Evolutionary conservation across 1,139 yeast genomes (phyloP), one percentile per base, ranked within the genome.

Genomic region (Candida sanyaensis): DNA sequence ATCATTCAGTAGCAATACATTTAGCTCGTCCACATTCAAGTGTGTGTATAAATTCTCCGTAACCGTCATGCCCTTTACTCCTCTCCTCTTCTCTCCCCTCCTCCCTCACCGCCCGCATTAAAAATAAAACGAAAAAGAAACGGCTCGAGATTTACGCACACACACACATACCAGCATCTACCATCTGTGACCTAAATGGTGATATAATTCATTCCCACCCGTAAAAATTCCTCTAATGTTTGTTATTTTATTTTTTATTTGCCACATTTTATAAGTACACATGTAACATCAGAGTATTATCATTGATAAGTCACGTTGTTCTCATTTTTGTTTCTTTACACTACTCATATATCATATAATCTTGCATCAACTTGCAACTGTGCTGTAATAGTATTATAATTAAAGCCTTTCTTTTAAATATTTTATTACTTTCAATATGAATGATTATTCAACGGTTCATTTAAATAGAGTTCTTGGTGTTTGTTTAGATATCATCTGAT

Each of bases 351-450:
- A 17, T n/a, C 21, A 17, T 17, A 17, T 17, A 17, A 17, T 17
- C 21, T 17, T 33, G 12, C 38, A 34, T 34, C 12, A 34, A 24
- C 38, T 34, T 34, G 38, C 38, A 34, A 34, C 28, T 34, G 38
- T 17, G 38, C 28, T 21, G 38, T 27, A 34, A 34, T 21, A 6
- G 9, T 17, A 17, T 17, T 17, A 17, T 17, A 17, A 17, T 17
- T 17, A 3, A 3, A 17, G 21, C 21, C 3, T 17, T 17, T 17
- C 21, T 17, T 17, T 17, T 17, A 17, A 17, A 2, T 17, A 17
- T 17, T 17, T 34, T 7, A 34, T 24, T 34, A 27, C 38, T 34
- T 34, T 21, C 27, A 24, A 34, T 24, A 13, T 24, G 17, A 13
- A 24, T 27, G 11, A 4, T 17, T 34, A 34, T 8, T 17, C 21